Evolutionary conservation across 306 rosid species (phyloP).

Genomic region (Acacia confusa): DNA sequence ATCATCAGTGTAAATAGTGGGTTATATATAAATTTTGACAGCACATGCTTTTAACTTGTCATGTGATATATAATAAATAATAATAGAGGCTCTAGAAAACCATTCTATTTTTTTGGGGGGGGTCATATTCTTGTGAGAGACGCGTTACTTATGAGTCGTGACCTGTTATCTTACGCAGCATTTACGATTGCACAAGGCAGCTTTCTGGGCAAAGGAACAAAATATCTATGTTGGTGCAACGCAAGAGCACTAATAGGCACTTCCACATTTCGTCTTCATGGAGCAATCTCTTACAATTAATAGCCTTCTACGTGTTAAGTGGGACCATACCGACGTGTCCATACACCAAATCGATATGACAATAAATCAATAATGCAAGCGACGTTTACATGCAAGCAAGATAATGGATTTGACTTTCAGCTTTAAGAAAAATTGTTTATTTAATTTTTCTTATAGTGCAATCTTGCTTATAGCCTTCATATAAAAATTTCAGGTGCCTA

Average conservation of each 20-base stretch:
- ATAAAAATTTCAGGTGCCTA: slow-evolving; percentile 46
- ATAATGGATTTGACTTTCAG: slow-evolving; percentile 29
- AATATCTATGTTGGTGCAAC: background rate
- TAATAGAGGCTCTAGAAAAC: background rate
- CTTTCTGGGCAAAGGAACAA: background rate
- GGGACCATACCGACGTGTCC: slow-evolving; percentile 12
- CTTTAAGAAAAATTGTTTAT: slow-evolving; percentile 47
- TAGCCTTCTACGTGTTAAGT: slow-evolving; percentile 25
- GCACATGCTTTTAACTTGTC: background rate
- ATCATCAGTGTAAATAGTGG: background rate
- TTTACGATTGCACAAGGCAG: background rate
- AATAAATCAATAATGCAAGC: slow-evolving; percentile 11
- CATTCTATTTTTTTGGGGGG: background rate
- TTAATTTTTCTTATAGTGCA: slow-evolving; percentile 59
- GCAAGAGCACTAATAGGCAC: background rate
- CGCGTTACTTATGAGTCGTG: background rate
- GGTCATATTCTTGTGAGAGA: background rate
- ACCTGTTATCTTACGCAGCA: background rate
- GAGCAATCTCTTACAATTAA: slow-evolving; percentile 14
- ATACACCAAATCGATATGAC: background rate
- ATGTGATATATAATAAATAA: background rate
- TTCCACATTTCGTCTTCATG: slow-evolving; percentile 10
- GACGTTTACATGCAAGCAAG: background rate
- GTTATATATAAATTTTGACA: background rate
- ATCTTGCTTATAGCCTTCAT: slow-evolving; percentile 64